These are phyloP conservation scores for Globisporangium iwayamae DNA, from an alignment of 352 stramenopile species.

Conservation along the genomic window DNA sequence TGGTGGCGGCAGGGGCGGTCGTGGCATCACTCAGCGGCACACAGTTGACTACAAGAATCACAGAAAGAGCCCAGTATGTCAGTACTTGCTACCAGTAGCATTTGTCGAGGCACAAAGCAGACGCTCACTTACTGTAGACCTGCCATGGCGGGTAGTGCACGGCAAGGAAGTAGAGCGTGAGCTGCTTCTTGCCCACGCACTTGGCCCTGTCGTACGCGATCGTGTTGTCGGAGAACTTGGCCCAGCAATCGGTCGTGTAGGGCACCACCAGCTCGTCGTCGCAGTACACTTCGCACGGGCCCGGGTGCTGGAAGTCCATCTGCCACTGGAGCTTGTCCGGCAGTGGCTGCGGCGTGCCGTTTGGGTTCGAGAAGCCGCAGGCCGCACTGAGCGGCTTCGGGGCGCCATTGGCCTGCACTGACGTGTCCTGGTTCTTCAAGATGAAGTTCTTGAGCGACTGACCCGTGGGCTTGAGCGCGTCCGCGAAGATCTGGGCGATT, in stretches of 20 bases:
- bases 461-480: conserved; percentile 5
- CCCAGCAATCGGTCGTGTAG: conserved; percentile 17
- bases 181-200: conserved; percentile 12
- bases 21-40: conserved; percentile 1
- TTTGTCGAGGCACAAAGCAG: background rate
- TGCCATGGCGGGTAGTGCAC: conserved; percentile 17
- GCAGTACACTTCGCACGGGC: conserved; percentile 18
- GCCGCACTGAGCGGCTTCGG: conserved; percentile 5
- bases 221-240: conserved; percentile 2
- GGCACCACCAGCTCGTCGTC: conserved; percentile 13
- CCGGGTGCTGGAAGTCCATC: conserved; percentile 21
- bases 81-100: background rate
- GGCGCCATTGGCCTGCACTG: background rate
- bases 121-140: conserved; percentile 11
- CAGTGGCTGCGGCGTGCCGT: conserved; percentile 8
- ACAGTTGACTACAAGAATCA: conserved; percentile 24
- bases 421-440: conserved; percentile 26
- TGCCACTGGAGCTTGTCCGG: conserved; percentile 15
- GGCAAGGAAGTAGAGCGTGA: conserved; percentile 21
- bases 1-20: background rate
- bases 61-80: background rate
- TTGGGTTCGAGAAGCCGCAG: conserved; percentile 9
- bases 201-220: conserved; percentile 15
- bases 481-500: conserved; percentile 2
- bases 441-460: conserved; percentile 29